phyloP scores from a whole-genome alignment of 2,329 filamentous ascomycete genomes.

The Talaromyces sp. region DNA sequence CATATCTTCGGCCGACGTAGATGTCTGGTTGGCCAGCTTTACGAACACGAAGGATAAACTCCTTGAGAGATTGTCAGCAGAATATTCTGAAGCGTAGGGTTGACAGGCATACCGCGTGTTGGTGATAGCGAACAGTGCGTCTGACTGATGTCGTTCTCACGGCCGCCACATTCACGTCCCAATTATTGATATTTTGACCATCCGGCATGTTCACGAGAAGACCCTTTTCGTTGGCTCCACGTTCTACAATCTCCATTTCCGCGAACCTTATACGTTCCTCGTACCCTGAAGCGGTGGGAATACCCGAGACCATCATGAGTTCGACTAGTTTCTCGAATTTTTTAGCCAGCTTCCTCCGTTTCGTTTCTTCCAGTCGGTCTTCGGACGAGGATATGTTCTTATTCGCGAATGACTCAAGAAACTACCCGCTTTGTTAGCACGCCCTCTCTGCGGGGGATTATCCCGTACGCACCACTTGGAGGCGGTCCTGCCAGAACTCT shows the following conservation, averaged over 20 bases:
- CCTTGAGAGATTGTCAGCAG: constrained; percentile 44
- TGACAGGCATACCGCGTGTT: constrained; percentile 66
- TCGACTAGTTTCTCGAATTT: constrained; percentile 96
- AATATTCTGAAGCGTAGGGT: too few species aligned
- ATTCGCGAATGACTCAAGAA: constrained; percentile 92
- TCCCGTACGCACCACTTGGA: constrained; percentile 71
- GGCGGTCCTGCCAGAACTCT: constrained; percentile 98
- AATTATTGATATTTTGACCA: constrained; percentile 87
- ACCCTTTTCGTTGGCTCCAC: constrained; percentile 85
- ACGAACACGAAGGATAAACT: constrained; percentile 86
- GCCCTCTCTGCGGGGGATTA: neutral
- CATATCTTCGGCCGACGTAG: constrained; percentile 79
- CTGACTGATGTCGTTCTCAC: constrained; percentile 77
- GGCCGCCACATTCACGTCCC: constrained; percentile 93
- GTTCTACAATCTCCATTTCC: constrained; percentile 93
- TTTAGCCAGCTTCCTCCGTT: constrained; percentile 80
- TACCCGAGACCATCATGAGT: constrained; percentile 98
- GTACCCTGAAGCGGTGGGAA: constrained; percentile 92
- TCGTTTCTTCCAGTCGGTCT: constrained; percentile 92
- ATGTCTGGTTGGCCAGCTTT: constrained; percentile 67
- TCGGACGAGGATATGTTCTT: constrained; percentile 97
- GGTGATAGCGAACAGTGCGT: constrained; percentile 81
- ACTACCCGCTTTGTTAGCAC: constrained; percentile 50
- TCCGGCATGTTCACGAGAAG: constrained; percentile 82
- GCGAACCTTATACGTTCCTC: constrained; percentile 96